phyloP scores from a whole-genome alignment of 2,329 filamentous ascomycete species.

The Canariomyces notabilis region DNA sequence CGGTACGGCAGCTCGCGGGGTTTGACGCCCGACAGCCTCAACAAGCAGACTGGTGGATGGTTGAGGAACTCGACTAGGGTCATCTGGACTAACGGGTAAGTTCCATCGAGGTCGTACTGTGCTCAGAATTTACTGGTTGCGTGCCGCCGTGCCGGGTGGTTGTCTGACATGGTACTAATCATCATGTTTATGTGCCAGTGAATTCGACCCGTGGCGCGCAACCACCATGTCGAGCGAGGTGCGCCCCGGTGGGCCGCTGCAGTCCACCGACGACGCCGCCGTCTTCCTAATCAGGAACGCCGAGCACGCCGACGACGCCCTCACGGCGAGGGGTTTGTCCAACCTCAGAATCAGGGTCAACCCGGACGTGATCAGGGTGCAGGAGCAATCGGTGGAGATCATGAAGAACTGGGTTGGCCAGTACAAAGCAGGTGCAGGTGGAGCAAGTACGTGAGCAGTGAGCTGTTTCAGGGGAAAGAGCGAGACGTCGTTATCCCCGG shows the following conservation, averaged over 20 bases:
- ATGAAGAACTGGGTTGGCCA: conserved; percentile 20
- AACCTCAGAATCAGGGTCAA: conserved; percentile 21
- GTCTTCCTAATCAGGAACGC: conserved; percentile 22
- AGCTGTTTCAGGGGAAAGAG: background rate
- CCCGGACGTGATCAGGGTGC: conserved; percentile 20
- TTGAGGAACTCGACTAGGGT: conserved; percentile 14
- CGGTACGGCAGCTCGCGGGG: conserved; percentile 19
- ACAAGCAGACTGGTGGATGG: conserved; percentile 20
- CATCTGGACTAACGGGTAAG: conserved; percentile 20
- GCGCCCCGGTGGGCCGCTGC: conserved; percentile 20
- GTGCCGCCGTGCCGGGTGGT: no score
- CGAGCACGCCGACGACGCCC: conserved; percentile 18
- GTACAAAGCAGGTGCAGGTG: conserved; percentile 5
- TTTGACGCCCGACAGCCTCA: conserved; percentile 17
- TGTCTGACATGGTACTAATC: background rate
- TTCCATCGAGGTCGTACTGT: no score
- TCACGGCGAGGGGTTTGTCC: conserved; percentile 18
- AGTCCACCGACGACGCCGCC: conserved; percentile 15
- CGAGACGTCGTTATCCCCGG: no score
- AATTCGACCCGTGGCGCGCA: conserved; percentile 23
- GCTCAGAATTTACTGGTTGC: background rate
- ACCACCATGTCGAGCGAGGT: conserved; percentile 22
- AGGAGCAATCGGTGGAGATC: conserved; percentile 18
- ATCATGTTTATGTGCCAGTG: no score
- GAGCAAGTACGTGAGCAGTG: background rate